Evolutionary conservation across 176 grass and related monocot species (phyloP).

Genomic region (Avena atlantica): DNA sequence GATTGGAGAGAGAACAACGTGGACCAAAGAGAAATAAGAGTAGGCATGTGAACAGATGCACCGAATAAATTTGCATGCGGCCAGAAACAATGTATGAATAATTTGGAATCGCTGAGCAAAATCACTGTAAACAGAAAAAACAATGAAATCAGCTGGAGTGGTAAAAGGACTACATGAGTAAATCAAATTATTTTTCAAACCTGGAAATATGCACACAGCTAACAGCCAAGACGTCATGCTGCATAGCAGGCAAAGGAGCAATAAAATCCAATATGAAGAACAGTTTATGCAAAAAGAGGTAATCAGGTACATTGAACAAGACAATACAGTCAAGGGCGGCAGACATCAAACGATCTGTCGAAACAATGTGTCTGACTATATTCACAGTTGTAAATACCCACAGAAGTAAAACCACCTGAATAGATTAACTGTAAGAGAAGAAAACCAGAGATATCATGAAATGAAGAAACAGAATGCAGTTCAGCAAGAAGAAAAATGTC

Average conservation of each 20-base stretch:
- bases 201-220: not conserved
- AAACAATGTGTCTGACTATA: not conserved
- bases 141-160: not conserved
- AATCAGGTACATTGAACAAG: constrained; percentile 17
- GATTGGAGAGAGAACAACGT: not conserved
- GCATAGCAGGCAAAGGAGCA: not conserved
- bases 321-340: not conserved
- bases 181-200: not conserved
- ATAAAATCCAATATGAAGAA: not conserved
- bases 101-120: too few species aligned
- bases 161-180: not conserved
- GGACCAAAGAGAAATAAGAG: constrained; percentile 18
- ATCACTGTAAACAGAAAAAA: not conserved
- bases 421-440: constrained; percentile 12
- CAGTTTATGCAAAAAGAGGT: not conserved
- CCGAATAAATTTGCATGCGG: not conserved
- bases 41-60: constrained; percentile 4
- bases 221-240: not conserved
- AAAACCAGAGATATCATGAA: not conserved
- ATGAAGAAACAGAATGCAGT: not conserved
- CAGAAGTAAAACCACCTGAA: constrained; percentile 11
- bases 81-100: not conserved
- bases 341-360: not conserved
- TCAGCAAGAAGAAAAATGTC: not conserved
- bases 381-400: not conserved